phyloP scores from a whole-genome alignment of 2,329 filamentous ascomycete genomes.

The Aphanocladium album region DNA sequence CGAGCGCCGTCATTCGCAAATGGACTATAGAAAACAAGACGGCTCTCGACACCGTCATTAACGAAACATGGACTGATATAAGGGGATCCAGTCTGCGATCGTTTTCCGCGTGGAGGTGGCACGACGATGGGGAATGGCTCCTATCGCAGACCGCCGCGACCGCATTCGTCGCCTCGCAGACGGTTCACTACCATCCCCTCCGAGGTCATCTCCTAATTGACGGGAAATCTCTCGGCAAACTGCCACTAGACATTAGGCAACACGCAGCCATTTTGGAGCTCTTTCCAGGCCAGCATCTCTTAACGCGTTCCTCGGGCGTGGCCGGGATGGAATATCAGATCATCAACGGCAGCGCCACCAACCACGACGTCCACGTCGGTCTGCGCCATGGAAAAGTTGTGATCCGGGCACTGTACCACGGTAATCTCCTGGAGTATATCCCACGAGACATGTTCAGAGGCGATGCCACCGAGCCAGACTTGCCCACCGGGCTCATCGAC shows the following conservation, averaged over 20 bases:
- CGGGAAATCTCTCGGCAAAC: constrained; percentile 32
- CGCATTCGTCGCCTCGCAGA: constrained; percentile 14
- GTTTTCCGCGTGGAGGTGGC: neutral
- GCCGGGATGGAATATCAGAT: constrained; percentile 48
- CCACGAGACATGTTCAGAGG: constrained; percentile 23
- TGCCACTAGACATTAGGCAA: constrained; percentile 47
- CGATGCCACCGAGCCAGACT: constrained; percentile 30
- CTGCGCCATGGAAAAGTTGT: constrained; percentile 26
- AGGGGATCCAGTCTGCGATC: neutral
- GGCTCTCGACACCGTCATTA: neutral
- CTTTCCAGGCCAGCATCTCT: constrained; percentile 48
- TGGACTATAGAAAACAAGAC: neutral
- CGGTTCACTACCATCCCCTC: constrained; percentile 29
- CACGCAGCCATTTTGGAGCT: constrained; percentile 40
- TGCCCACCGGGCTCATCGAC: constrained; percentile 46
- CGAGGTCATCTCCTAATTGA: constrained; percentile 33
- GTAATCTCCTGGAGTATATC: neutral
- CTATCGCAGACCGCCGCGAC: neutral
- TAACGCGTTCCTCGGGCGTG: constrained; percentile 46
- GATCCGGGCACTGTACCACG: neutral
- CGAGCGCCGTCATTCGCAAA: constrained; percentile 4
- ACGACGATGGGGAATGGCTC: neutral
- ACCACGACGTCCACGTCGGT: constrained; percentile 48
- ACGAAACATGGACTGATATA: neutral
- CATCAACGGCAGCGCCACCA: constrained; percentile 16